A percentile compares a stretch with the other conserved stretches of the same genome.
These are phyloP conservation scores for Cyclanthera cordifolia DNA, from an alignment of 306 rosid genomes.

Conservation along the genomic window DNA sequence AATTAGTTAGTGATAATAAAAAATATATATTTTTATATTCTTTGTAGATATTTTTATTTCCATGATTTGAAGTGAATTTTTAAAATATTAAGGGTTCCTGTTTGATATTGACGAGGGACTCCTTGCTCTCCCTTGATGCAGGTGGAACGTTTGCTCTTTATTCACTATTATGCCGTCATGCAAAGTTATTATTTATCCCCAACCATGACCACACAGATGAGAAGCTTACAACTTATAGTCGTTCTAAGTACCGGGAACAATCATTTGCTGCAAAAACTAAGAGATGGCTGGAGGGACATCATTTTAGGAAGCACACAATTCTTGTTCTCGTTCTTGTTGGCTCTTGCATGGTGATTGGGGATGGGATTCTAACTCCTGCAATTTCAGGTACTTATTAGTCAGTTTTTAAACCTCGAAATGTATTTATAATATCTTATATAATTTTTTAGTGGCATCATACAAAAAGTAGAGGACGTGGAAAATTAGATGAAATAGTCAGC, in stretches of 20 bases:
- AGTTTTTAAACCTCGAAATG: background rate
- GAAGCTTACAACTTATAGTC: slow-evolving; percentile 20
- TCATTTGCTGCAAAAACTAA: slow-evolving; percentile 78
- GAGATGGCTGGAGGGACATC: slow-evolving; percentile 68
- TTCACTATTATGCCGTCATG: slow-evolving; percentile 23
- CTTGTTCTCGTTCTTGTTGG: slow-evolving; percentile 90
- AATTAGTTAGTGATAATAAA: no score
- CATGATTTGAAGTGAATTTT: no score
- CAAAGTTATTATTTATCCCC: slow-evolving; percentile 17
- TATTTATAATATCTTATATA: background rate
- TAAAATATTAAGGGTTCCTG: no score
- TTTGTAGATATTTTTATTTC: no score
- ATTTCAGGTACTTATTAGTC: slow-evolving; percentile 57
- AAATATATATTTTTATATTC: no score
- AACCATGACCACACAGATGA: slow-evolving; percentile 21
- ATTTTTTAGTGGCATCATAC: background rate
- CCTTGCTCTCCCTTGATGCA: slow-evolving; percentile 24
- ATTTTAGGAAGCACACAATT: slow-evolving; percentile 45
- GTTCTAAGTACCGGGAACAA: slow-evolving; percentile 53
- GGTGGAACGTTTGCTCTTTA: slow-evolving; percentile 64
- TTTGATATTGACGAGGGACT: background rate
- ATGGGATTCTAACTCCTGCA: slow-evolving; percentile 96
- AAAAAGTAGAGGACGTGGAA: background rate
- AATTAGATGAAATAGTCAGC: background rate
- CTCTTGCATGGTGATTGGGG: slow-evolving; percentile 98